These are phyloP conservation scores for Rubia tinctorum DNA, from an alignment of 305 asterid species.

Conservation along the genomic window DNA sequence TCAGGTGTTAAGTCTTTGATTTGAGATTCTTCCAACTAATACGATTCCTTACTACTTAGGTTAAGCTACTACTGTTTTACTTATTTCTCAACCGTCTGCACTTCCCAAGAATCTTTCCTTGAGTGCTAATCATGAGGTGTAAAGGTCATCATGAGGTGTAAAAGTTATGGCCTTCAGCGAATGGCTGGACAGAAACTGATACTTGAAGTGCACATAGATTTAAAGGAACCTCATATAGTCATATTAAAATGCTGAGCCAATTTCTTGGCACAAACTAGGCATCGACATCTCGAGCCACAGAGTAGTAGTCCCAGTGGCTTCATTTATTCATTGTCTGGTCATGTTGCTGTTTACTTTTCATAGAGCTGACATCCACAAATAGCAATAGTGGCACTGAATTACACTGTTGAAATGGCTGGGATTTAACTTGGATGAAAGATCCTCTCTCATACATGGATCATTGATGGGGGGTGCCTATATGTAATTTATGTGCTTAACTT, in stretches of 20 bases:
- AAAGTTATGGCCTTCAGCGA: neutral
- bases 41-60: neutral
- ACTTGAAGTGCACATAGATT: slow-evolving; percentile 4
- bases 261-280: slow-evolving; percentile 6
- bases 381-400: slow-evolving; percentile 5
- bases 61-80: neutral
- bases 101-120: slow-evolving; percentile 2
- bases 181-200: slow-evolving; percentile 5
- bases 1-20: neutral
- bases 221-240: neutral
- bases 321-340: slow-evolving; percentile 5
- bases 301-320: slow-evolving; percentile 6
- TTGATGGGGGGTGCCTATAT: neutral
- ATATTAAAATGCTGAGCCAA: neutral
- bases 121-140: slow-evolving; percentile 3
- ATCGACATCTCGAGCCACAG: slow-evolving; percentile 2
- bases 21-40: slow-evolving; percentile 1
- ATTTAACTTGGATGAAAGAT: neutral
- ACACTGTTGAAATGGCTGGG: neutral
- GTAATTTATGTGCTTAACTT: neutral
- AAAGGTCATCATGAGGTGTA: slow-evolving; percentile 3
- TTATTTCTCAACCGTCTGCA: neutral
- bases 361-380: neutral
- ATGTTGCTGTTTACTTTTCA: neutral
- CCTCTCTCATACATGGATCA: neutral